Conservation (phyloP, 371 early-diverging fungal species). For the Syncephalastrum racemosum region DNA sequence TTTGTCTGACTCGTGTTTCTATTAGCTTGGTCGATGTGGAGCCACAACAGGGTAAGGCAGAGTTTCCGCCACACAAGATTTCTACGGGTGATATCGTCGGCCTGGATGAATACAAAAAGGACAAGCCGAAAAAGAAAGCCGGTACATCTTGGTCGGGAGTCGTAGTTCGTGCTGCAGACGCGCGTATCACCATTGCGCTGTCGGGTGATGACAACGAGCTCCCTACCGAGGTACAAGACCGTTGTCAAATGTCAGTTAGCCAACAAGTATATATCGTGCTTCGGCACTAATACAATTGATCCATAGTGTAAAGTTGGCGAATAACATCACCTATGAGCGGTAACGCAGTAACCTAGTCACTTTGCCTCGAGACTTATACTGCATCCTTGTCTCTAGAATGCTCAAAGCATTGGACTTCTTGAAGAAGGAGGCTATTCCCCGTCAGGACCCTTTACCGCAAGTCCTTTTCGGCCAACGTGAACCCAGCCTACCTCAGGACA, state of each 20-base stretch:
- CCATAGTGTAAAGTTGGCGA: conserved; percentile 64
- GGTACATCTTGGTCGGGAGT: conserved; percentile 48
- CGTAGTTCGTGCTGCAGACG: conserved; percentile 59
- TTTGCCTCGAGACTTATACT: neutral
- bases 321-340: conserved; percentile 78
- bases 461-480: conserved; percentile 28
- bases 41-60: conserved; percentile 6
- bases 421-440: conserved; percentile 17
- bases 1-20: conserved; percentile 3
- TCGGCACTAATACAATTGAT: neutral
- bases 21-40: conserved; percentile 67
- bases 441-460: conserved; percentile 17
- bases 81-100: conserved; percentile 78
- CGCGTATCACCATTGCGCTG: conserved; percentile 65
- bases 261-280: too few species aligned
- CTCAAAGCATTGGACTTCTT: conserved; percentile 39
- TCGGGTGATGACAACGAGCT: conserved; percentile 52
- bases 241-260: conserved; percentile 60
- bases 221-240: conserved; percentile 66
- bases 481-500: conserved; percentile 16
- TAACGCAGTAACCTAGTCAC: conserved; percentile 14
- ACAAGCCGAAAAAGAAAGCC: conserved; percentile 35
- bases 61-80: conserved; percentile 66
- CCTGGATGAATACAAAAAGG: conserved; percentile 60
- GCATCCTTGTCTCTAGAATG: conserved; percentile 23